These are phyloP conservation scores for Papiliotrema nemorosa DNA, from an alignment of 1,284 basidiomycete species.

Conservation along the genomic window DNA sequence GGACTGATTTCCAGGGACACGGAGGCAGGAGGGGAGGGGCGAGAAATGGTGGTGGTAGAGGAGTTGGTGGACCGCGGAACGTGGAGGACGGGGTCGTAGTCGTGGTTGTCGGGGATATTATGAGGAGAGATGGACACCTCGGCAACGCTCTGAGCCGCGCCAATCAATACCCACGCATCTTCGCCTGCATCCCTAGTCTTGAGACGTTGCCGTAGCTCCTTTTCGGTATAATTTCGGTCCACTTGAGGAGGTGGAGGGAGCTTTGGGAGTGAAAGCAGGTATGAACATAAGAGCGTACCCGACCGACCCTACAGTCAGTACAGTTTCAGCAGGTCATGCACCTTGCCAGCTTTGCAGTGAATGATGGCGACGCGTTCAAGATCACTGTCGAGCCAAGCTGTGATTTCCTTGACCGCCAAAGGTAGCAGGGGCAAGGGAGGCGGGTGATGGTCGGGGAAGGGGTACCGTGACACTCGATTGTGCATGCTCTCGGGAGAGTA, in stretches of 20 bases:
- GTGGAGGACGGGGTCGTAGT: slow-evolving; percentile 8
- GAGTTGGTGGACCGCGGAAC: slow-evolving; percentile 14
- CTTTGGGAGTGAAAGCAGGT: slow-evolving; percentile 62
- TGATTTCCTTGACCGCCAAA: slow-evolving; percentile 72
- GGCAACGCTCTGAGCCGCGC: slow-evolving; percentile 25
- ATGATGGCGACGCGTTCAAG: slow-evolving; percentile 71
- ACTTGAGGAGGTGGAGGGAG: slow-evolving; percentile 54
- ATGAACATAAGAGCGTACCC: slow-evolving; percentile 74
- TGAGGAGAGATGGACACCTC: slow-evolving; percentile 1
- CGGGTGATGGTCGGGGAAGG: slow-evolving; percentile 83
- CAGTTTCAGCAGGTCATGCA: slow-evolving; percentile 6
- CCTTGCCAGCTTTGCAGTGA: slow-evolving; percentile 74
- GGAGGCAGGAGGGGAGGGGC: slow-evolving; percentile 18
- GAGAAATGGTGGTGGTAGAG: slow-evolving; percentile 29
- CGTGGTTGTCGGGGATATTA: slow-evolving; percentile 13
- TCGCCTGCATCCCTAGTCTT: slow-evolving; percentile 7
- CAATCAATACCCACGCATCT: slow-evolving; percentile 28
- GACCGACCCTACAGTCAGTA: slow-evolving; percentile 62
- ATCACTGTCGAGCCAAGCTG: slow-evolving; percentile 68
- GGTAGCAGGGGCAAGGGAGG: slow-evolving; percentile 78
- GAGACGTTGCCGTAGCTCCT: slow-evolving; percentile 52
- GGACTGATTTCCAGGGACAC: slow-evolving; percentile 11
- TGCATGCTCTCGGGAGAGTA: slow-evolving; percentile 52
- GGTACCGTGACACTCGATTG: slow-evolving; percentile 70
- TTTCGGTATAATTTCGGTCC: slow-evolving; percentile 54